Evolutionary conservation across 768 basidiomycete genomes (phyloP).

Genomic region (Suillus lakei): DNA sequence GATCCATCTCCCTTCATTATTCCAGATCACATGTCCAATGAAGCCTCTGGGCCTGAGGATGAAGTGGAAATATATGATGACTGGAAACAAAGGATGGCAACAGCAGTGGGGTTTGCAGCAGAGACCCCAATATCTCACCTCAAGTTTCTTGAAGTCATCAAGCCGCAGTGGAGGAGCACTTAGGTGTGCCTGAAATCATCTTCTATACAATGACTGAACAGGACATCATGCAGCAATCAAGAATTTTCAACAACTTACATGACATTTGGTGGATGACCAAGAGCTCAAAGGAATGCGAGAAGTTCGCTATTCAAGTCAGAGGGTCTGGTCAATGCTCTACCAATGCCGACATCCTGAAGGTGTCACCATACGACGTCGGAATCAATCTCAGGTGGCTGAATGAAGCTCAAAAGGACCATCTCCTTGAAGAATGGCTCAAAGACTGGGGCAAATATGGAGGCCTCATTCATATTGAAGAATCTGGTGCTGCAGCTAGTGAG

Average conservation of each 20-base stretch:
- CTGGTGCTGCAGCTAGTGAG: neutral
- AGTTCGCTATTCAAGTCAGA: neutral
- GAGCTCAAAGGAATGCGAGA: neutral
- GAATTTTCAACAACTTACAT: constrained; percentile 1
- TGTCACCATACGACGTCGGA: constrained; percentile 1
- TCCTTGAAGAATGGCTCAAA: constrained; percentile 1
- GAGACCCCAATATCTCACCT: neutral
- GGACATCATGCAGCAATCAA: neutral
- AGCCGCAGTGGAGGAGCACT: constrained; percentile 3
- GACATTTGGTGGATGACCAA: neutral
- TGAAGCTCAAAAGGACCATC: neutral
- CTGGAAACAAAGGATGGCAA: constrained; percentile 6
- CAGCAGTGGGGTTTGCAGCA: neutral
- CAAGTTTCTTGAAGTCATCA: constrained; percentile 7
- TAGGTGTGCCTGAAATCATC: constrained; percentile 2
- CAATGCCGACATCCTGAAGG: neutral
- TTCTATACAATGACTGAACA: neutral
- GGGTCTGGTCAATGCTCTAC: neutral
- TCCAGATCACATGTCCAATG: constrained; percentile 14
- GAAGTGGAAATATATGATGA: neutral
- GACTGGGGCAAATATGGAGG: neutral
- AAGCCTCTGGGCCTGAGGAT: constrained; percentile 12
- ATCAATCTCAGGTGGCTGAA: constrained; percentile 1
- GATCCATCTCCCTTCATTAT: constrained; percentile 6
- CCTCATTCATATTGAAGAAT: neutral